Conservation (phyloP, 2,329 filamentous ascomycete genomes). For the Colletotrichum sp. region DNA sequence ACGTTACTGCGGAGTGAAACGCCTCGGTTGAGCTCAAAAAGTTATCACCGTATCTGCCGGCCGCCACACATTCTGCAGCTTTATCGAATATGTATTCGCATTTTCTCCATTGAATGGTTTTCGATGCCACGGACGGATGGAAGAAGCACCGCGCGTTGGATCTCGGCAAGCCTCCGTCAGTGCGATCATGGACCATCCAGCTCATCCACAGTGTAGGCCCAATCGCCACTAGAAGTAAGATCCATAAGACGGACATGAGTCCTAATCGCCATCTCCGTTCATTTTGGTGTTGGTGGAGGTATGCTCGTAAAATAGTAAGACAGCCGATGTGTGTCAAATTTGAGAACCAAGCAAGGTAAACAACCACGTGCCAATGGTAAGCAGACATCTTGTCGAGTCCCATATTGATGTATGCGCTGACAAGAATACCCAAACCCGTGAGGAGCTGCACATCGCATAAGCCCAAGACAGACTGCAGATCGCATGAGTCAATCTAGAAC, state of each 20-base stretch:
- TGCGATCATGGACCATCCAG: neutral
- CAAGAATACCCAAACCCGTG: neutral
- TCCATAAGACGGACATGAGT: neutral
- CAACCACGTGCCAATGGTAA: neutral
- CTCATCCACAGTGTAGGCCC: neutral
- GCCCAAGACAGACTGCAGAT: neutral
- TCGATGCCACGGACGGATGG: neutral
- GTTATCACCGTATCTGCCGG: rapidly evolving
- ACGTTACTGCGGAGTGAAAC: neutral
- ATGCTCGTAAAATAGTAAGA: neutral
- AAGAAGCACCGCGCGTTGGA: neutral
- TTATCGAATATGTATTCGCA: too few species aligned
- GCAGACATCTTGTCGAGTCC: neutral
- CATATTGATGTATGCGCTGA: neutral
- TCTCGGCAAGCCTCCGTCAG: neutral
- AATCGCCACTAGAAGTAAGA: neutral
- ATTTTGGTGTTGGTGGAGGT: neutral
- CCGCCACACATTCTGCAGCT: neutral
- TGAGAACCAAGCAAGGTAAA: neutral
- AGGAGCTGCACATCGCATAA: neutral
- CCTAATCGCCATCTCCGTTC: neutral
- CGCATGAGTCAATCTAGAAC: neutral
- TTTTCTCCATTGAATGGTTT: neutral
- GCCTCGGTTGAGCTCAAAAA: neutral
- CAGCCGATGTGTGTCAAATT: neutral